Evolutionary conservation across 2,329 filamentous ascomycete species (phyloP), one percentile per base, ranked within the genome.

Genomic region (Fusarium sublunatum): DNA sequence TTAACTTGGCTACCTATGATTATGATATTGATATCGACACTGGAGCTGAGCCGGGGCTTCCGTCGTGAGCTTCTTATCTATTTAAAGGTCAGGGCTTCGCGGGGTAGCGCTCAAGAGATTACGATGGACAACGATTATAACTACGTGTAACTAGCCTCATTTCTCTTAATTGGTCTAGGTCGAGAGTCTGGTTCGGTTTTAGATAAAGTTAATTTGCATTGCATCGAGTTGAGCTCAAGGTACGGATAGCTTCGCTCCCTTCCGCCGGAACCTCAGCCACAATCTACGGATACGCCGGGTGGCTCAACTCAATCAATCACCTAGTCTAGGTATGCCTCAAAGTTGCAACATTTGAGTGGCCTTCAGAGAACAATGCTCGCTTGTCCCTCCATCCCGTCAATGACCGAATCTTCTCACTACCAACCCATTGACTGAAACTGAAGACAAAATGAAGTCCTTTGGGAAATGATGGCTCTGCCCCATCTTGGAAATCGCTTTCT

Each of bases 361-460:
- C 72, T 48, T 80, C 74, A 2, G 74, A 72, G 40, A 81, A 79
- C 15, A 79, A 59, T 22, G 67, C 55, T 32, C 77, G 68, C 25
- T 55, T 70, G 15, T 80, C 79, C 2, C 48, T 67, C 79, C 79
- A 82, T 1, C 77, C 77, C 6, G 76, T 80, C 34, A 79, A 26
- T 12, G 43, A 57, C 12, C 79, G 65, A 9, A 81, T 72, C 64
- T 79, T 81, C 0, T 74, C 68, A n/a, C 78, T 80, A 13, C 74
- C 71, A 1, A 79, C 75, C 78, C 79, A 81, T 61, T 81, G 79
- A 15, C 73, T 75, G 28, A 75, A 79, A 11, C 72, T 73, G 13
- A 79, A 71, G 4, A 77, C 54, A 2, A 70, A 22, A 2, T 69
- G 39, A 52, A 75, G 34, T 3, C 53, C 62, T 0, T 7, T 4